Base-by-base conservation (phyloP, 371 early-diverging fungal genomes). In the Blastocladiella emersonii region DNA sequence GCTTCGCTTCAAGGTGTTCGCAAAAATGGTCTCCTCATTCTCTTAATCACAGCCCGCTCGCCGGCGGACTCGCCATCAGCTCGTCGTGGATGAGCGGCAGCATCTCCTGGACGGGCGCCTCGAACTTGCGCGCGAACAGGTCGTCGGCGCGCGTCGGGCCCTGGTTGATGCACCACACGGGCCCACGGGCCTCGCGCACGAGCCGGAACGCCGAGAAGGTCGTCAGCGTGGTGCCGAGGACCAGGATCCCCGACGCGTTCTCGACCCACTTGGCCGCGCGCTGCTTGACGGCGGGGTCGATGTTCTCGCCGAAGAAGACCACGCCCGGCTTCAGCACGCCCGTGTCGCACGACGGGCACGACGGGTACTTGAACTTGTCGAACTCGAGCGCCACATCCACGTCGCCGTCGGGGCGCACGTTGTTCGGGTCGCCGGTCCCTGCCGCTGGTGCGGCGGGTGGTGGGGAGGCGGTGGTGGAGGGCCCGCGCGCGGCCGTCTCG, bases 401-500 rank as follows among this genome's bases (percentile, higher is more conserved):
- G 71, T 95, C 93, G 36, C 93, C 93, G 70, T 95, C 95, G 12
- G 95, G 93, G 56, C 87, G 86, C 39, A 85, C 78, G n/a, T n/a
- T n/a, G n/a, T n/a, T n/a, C n/a, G n/a, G n/a, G n/a, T n/a, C n/a
- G n/a, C 4, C 32, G 4, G 23, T 25, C 7, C 39, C 13, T 39
- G 39, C 39, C 39, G 39, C n/a, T 8, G 60, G 60, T 34, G 36
- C 23, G 34, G 34, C 34, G 3, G 34, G 12, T 23, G 10, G 5
- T 25, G 35, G n/a, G n/a, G 21, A 35, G 25, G 10, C 39, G 39
- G 39, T 13, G 13, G 4, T 37, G 7, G 39, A 37, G 39, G 13
- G 5, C 45, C 45, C n/a, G n/a, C n/a, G n/a, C n/a, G 41, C 19
- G 2, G 19, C 41, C 2, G 19, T 41, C 6, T 59, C 59, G 43